Conservation (phyloP, 2,329 filamentous ascomycete genomes). For the Camillea tinctor region DNA sequence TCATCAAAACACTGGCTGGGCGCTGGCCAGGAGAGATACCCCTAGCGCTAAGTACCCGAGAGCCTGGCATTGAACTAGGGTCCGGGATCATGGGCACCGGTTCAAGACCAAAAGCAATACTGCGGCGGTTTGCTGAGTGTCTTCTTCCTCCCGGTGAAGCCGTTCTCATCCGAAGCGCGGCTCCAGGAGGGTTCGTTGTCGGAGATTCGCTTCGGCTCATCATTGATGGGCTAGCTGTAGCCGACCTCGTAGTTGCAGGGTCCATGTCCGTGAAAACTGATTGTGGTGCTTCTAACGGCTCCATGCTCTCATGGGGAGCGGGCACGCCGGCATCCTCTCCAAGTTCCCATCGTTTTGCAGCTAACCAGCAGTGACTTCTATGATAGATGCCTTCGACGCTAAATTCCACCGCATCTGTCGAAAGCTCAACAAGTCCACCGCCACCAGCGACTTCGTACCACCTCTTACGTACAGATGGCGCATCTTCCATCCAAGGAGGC, state of each 20-base stretch:
- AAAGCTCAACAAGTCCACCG: conserved; percentile 56
- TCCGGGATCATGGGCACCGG: conserved; percentile 27
- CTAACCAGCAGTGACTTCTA: conserved; percentile 36
- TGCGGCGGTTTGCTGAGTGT: conserved; percentile 29
- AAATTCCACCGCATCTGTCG: conserved; percentile 55
- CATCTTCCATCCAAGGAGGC: conserved; percentile 70
- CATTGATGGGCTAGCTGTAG: conserved; percentile 21
- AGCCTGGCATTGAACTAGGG: conserved; percentile 17
- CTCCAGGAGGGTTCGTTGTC: conserved; percentile 23
- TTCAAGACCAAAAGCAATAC: conserved; percentile 33
- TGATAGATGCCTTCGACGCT: conserved; percentile 36
- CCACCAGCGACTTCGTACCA: conserved; percentile 75
- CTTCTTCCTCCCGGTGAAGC: conserved; percentile 27
- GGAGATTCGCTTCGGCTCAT: conserved; percentile 32
- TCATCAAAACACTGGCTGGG: conserved; percentile 26
- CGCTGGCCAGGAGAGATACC: conserved; percentile 24
- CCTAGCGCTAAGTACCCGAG: conserved; percentile 28
- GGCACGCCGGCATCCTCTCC: conserved; percentile 23
- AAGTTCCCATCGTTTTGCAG: conserved; percentile 34
- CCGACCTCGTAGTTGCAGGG: conserved; percentile 16
- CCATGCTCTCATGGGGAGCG: conserved; percentile 22
- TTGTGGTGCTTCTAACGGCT: conserved; percentile 31
- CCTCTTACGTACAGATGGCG: conserved; percentile 61
- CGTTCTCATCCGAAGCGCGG: conserved; percentile 26
- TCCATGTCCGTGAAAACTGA: conserved; percentile 34